Base-by-base conservation (phyloP, 202 grass and related monocot genomes). In the Brachypodium distachyon region DNA sequence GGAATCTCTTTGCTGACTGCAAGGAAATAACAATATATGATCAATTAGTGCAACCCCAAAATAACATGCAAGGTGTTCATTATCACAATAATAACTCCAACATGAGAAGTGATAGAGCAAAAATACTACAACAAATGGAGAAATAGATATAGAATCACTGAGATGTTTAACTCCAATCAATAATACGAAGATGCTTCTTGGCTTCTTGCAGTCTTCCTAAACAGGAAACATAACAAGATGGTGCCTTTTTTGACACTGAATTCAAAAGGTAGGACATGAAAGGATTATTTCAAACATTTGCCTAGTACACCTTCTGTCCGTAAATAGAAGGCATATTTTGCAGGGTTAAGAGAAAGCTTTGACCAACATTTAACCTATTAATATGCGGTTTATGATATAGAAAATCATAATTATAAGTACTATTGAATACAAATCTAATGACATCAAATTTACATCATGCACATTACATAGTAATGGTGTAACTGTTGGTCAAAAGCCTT, bases 1-100 rank as follows among this genome's bases (percentile, higher is more conserved):
- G 82, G 61, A 92, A 69, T 74, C 89, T 92, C 85, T 99, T 99
- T 32, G 89, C 96, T 57, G 77, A 78, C 96, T 97, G 94, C 80
- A 94, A 74, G 72, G 12, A 81, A 51, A 78, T 38, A 58, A 59
- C 21, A 17, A 67, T 50, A 59, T 67, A 78, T 31, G 58, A 78
- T 78, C 73, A 78, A 64, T 77, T 70, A 11, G 29, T 77, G 55
- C 38, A 85, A 19, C 22, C 11, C 6, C 6, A 70, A 44, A 57
- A 22, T 18, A 47, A 39, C 47, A 22, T 77, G 55, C 56, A 82
- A 65, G 13, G 32, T 62, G 49, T 29, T 61, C 14, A 66, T 77
- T 63, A 77, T 51, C 22, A 66, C 52, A 65, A 51, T 46, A 63
- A 49, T 33, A 34, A 6, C 29, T 77, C 62, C 4, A 0, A 39